phyloP scores from a whole-genome alignment of 140 eudicot species.

The Ambrosia hybrid region DNA sequence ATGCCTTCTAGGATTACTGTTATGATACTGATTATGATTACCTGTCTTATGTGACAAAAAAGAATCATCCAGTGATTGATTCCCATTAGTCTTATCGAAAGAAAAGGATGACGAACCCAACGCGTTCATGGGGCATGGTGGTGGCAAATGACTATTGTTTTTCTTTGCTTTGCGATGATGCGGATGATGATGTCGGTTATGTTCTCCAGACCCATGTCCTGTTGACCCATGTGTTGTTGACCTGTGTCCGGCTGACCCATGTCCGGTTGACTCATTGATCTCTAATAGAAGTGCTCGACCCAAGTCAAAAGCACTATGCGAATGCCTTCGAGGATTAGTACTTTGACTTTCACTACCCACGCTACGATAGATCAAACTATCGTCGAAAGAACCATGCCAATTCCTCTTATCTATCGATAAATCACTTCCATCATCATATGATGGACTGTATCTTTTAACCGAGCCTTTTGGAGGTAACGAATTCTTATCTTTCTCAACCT shows the following conservation, averaged over 20 bases:
- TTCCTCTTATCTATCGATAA: constrained; percentile 21
- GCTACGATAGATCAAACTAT: constrained; percentile 25
- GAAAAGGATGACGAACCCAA: constrained; percentile 22
- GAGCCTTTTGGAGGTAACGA: constrained; percentile 29
- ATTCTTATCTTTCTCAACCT: constrained; percentile 22
- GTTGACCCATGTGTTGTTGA: background rate
- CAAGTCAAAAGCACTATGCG: constrained; percentile 30
- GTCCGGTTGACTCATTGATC: constrained; percentile 9
- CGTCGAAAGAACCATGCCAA: constrained; percentile 38
- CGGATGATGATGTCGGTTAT: constrained; percentile 21
- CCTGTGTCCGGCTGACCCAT: constrained; percentile 6
- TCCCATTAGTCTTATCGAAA: background rate
- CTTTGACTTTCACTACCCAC: background rate
- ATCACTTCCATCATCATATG: constrained; percentile 16
- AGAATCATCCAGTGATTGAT: constrained; percentile 29
- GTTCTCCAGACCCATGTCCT: background rate
- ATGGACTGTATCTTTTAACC: constrained; percentile 12
- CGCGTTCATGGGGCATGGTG: constrained; percentile 17
- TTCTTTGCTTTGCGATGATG: constrained; percentile 10
- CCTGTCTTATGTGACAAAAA: constrained; percentile 4
- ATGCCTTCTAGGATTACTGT: constrained; percentile 35
- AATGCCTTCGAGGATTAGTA: constrained; percentile 33
- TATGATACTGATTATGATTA: background rate
- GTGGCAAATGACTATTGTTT: constrained; percentile 26
- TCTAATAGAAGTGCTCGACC: constrained; percentile 36